Conservation (phyloP, 2,329 filamentous ascomycete species). For the Fusarium sp. region DNA sequence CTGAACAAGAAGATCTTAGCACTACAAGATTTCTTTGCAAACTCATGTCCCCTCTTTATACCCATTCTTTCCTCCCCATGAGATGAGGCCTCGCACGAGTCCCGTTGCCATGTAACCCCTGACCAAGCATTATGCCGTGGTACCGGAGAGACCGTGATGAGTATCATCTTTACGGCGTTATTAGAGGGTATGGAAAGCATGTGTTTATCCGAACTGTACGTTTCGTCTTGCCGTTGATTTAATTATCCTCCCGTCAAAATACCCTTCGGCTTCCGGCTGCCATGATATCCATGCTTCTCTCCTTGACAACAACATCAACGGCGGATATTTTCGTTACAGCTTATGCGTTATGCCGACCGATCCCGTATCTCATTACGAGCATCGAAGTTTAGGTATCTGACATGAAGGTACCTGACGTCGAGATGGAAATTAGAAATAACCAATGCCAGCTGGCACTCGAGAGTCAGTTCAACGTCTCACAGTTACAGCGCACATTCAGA, state of each 20-base stretch:
- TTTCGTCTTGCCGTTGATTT: conserved; percentile 31
- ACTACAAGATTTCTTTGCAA: conserved; percentile 5
- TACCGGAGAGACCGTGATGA: conserved; percentile 23
- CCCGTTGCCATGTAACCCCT: conserved; percentile 16
- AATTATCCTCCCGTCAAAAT: conserved; percentile 6
- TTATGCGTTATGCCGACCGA: conserved; percentile 8
- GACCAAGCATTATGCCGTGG: conserved; percentile 35
- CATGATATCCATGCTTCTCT: not conserved
- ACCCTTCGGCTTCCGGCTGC: conserved; percentile 1
- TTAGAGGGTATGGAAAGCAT: conserved; percentile 20
- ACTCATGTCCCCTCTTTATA: conserved; percentile 44
- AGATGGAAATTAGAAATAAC: not conserved
- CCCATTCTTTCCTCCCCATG: conserved; percentile 1
- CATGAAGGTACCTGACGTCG: not conserved
- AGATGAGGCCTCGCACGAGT: conserved; percentile 37
- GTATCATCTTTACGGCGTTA: not conserved
- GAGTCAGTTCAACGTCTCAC: conserved; percentile 32
- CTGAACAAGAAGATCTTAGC: not conserved
- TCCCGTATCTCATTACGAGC: not conserved
- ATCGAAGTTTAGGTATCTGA: not conserved
- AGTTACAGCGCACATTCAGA: conserved; percentile 2
- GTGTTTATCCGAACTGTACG: conserved; percentile 15
- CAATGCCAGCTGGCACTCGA: not conserved
- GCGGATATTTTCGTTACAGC: not conserved
- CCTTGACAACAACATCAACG: not conserved